These are phyloP conservation scores for Barnettozyma sp. DNA, from an alignment of 805 yeast genomes.

Conservation along the genomic window DNA sequence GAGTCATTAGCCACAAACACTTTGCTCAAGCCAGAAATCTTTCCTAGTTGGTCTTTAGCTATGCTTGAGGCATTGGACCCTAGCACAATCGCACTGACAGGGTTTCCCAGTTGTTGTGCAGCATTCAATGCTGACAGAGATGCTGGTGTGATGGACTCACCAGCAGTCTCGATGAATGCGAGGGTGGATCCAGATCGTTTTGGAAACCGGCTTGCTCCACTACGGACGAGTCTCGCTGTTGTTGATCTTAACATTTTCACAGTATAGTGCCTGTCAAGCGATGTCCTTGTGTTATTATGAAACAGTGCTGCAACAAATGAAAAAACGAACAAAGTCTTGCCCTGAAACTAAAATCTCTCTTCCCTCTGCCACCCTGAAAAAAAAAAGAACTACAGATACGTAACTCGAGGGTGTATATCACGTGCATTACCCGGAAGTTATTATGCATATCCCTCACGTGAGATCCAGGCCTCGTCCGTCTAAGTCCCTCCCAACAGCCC, in stretches of 20 bases:
- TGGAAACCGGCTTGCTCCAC: neutral
- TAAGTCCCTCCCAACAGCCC: too few relatives aligned
- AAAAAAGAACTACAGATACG: too few relatives aligned
- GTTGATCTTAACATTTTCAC: neutral
- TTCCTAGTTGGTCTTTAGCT: slow-evolving; percentile 43
- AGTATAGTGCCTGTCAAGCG: too few relatives aligned
- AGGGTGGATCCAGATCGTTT: slow-evolving; percentile 60
- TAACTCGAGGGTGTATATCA: too few relatives aligned
- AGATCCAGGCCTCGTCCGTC: too few relatives aligned
- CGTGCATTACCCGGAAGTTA: too few relatives aligned
- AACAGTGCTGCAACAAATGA: too few relatives aligned
- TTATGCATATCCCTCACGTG: too few relatives aligned
- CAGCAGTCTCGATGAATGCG: slow-evolving; percentile 61
- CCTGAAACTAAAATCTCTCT: too few relatives aligned
- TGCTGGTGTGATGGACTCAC: slow-evolving; percentile 52
- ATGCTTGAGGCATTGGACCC: slow-evolving; percentile 52
- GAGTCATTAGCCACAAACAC: slow-evolving; percentile 50
- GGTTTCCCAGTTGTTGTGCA: slow-evolving; percentile 67
- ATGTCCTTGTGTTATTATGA: too few relatives aligned
- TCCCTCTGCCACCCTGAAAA: too few relatives aligned
- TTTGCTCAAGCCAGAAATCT: slow-evolving; percentile 36
- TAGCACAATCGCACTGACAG: slow-evolving; percentile 70
- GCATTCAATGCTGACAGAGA: slow-evolving; percentile 72
- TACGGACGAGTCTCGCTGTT: neutral
- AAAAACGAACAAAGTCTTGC: too few relatives aligned